Evolutionary conservation across 257 asterid species (phyloP).

Genomic region (Solanum paucissectum): DNA sequence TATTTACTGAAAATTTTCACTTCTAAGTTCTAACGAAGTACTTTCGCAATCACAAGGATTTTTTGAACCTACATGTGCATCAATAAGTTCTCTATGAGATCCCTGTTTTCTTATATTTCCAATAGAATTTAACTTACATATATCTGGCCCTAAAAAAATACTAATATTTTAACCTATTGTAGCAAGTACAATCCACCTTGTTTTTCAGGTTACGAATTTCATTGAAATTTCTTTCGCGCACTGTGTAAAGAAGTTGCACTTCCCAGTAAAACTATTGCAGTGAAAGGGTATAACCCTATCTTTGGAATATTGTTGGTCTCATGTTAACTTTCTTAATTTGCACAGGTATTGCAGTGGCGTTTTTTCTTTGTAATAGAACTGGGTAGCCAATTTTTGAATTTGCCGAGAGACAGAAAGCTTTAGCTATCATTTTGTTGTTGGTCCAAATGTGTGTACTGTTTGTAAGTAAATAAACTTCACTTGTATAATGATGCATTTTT

Average conservation of each 20-base stretch:
- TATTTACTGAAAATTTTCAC: not conserved
- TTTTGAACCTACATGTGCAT: not conserved
- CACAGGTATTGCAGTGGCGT: constrained; percentile 82
- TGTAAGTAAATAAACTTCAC: not conserved
- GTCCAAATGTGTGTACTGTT: not conserved
- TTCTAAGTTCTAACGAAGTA: not conserved
- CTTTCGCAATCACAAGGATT: not conserved
- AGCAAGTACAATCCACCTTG: not conserved
- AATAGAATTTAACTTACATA: not conserved
- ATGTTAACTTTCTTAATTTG: not conserved
- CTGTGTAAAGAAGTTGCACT: not conserved
- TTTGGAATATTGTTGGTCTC: not conserved
- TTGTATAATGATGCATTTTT: not conserved
- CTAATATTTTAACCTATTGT: not conserved
- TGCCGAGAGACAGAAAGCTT: not conserved
- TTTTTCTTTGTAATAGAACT: constrained; percentile 47
- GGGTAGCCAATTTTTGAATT: not conserved
- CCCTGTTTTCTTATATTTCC: not conserved
- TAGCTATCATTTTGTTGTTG: not conserved
- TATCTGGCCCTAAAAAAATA: not conserved
- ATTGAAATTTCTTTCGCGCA: not conserved
- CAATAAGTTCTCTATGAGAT: not conserved
- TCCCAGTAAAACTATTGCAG: not conserved
- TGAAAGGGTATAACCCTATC: not conserved
- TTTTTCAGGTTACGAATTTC: not conserved